Conservation (phyloP, 148 eudicot species). For the Vaccinium vitisidaea region DNA sequence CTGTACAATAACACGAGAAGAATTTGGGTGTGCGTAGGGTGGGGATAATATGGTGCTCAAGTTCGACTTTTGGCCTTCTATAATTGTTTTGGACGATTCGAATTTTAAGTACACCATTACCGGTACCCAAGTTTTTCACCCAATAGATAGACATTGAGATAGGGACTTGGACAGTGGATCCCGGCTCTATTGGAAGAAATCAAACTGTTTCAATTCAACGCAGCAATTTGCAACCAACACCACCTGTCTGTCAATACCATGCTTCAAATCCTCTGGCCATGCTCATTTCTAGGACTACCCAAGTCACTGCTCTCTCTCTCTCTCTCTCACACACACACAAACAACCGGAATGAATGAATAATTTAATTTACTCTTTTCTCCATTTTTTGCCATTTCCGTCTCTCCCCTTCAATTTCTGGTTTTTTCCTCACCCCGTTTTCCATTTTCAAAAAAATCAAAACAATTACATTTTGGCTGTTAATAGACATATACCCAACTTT, state of each 20-base stretch:
- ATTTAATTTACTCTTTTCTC: slow-evolving; percentile 14
- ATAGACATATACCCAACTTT: neutral
- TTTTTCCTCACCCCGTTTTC: neutral
- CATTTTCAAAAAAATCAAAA: neutral
- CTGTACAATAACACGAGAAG: too few species aligned
- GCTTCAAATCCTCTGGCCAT: slow-evolving; percentile 8
- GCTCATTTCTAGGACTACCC: slow-evolving; percentile 22
- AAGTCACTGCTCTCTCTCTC: neutral
- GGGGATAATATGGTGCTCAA: too few species aligned
- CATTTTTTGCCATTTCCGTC: neutral
- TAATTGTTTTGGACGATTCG: too few species aligned
- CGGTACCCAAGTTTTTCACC: too few species aligned
- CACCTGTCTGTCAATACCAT: neutral
- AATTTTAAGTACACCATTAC: too few species aligned
- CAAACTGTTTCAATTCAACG: neutral
- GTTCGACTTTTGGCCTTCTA: too few species aligned
- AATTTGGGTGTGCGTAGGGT: too few species aligned
- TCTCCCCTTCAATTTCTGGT: neutral
- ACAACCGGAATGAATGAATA: neutral
- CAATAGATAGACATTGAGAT: too few species aligned
- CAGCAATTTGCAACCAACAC: neutral
- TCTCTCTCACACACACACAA: neutral
- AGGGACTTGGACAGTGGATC: neutral
- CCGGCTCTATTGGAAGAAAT: neutral
- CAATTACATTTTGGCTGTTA: neutral